Conservation (phyloP, 1,139 yeast genomes). For the Debaryomycetaceae sp. region DNA sequence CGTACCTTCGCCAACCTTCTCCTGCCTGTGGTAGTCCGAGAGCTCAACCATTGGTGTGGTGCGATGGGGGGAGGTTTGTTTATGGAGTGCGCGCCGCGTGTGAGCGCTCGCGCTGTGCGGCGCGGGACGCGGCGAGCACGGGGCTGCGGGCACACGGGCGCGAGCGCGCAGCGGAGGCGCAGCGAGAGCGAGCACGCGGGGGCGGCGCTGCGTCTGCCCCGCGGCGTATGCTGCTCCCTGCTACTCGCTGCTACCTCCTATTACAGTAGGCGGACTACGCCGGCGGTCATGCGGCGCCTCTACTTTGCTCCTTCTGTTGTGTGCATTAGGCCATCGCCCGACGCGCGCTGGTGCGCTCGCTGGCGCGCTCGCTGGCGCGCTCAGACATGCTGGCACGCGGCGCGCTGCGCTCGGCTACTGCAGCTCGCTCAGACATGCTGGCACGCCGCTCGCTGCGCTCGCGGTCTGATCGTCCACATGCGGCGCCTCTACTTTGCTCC, state of each 20-base stretch:
- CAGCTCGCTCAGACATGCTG: too few species aligned
- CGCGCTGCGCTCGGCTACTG: too few species aligned
- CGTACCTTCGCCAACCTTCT: conserved; percentile 90
- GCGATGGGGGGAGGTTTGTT: too few species aligned
- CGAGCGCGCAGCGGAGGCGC: too few species aligned
- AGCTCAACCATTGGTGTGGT: conserved; percentile 63
- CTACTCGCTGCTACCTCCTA: conserved; percentile 2
- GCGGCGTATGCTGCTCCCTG: conserved; percentile 1
- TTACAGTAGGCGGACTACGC: not conserved
- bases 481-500: conserved; percentile 1
- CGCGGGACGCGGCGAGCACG: not conserved
- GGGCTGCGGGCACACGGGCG: not conserved
- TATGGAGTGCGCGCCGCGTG: conserved; percentile 3
- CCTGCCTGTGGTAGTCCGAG: conserved; percentile 87
- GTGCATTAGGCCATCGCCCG: not conserved
- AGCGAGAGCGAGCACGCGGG: too few species aligned
- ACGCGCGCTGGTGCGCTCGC: not conserved
- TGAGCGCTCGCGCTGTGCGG: too few species aligned
- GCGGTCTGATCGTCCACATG: not conserved
- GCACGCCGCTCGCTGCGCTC: too few species aligned
- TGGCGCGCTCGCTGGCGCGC: not conserved
- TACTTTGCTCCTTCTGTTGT: not conserved
- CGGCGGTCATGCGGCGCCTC: not conserved
- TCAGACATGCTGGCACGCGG: not conserved
- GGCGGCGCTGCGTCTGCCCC: conserved; percentile 1